Base-by-base conservation (phyloP, 352 stramenopile genomes). In the Pythium insidiosum region DNA sequence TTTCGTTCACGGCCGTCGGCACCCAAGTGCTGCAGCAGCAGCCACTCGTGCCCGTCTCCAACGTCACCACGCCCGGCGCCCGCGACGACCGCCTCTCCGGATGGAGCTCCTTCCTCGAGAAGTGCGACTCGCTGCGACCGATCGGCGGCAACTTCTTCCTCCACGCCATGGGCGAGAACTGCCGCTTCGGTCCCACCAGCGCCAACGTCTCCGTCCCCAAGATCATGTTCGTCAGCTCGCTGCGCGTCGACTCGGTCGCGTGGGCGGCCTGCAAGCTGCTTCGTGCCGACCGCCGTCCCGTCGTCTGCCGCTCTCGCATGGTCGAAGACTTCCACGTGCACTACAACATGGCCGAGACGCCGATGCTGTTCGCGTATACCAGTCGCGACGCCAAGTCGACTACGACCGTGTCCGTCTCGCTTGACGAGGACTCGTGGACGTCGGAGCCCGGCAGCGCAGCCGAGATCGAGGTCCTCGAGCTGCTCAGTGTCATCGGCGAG, bases 201-300 rank as follows among this genome's bases (percentile, higher is more conserved):
- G n/a, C n/a, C 13, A 38, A 25, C 2, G 20, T 46, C 20, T n/a
- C 41, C 19, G 26, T 39, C 4, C 16, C 34, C 5, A 36, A 46
- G 18, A 34, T 52, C 29, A 28, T 57, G 9, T 35, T 57, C 13
- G 18, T 23, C 2, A 4, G 4, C 19, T 42, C 29, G 11, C 20
- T 25, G 7, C 67, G 70, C 1, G 54, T 49, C 4, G 70, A 83
- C 47, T 55, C 70, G 19, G 67, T 78, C 58, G 62, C 63, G 0
- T 80, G 67, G 67, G 63, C 65, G 2, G 58, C 58, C 6, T 83
- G 70, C 40, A 50, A 70, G 21, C 36, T 79, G 24, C 42, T 83
- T 13, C 63, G 63, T 24, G 22, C 53, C 5, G 47, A 66, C 12
- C 55, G 65, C 12, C 46, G 60, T 10, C 65, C 67, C 9, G 48